phyloP scores from a whole-genome alignment of 2,329 filamentous ascomycete genomes.

The Trichophyton equinum region DNA sequence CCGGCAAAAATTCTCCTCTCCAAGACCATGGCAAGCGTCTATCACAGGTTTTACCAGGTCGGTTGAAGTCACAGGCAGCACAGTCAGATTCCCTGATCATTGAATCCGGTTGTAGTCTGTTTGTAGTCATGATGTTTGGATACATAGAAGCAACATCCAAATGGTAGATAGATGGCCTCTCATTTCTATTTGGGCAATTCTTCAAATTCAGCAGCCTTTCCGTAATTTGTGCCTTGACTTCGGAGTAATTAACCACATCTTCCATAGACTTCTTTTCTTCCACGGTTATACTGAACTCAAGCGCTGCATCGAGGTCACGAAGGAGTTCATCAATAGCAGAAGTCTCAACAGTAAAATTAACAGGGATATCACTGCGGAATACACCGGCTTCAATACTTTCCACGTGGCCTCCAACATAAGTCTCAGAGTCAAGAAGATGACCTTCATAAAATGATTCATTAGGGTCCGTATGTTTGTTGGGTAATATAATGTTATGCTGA shows the following conservation, averaged over 20 bases:
- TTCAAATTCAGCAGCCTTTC: slow-evolving; percentile 60
- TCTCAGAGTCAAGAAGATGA: slow-evolving; percentile 90
- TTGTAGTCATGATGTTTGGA: slow-evolving; percentile 99
- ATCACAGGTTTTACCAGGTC: slow-evolving; percentile 94
- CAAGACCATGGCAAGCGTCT: slow-evolving; percentile 90
- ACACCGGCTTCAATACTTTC: slow-evolving; percentile 98
- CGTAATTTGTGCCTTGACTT: slow-evolving; percentile 71
- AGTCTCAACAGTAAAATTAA: slow-evolving; percentile 84
- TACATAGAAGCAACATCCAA: slow-evolving; percentile 99
- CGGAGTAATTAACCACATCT: slow-evolving; percentile 68
- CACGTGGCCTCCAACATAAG: slow-evolving; percentile 95
- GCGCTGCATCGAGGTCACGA: slow-evolving; percentile 69
- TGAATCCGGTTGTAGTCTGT: slow-evolving; percentile 93
- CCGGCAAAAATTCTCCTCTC: slow-evolving; percentile 93
- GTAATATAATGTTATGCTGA: slow-evolving; percentile 76
- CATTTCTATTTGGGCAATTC: slow-evolving; percentile 68
- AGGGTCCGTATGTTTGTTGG: slow-evolving; percentile 87
- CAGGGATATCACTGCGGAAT: slow-evolving; percentile 88
- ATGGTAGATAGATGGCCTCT: slow-evolving; percentile 89
- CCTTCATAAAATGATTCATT: slow-evolving; percentile 95
- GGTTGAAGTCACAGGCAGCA: slow-evolving; percentile 94
- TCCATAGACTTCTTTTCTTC: slow-evolving; percentile 74
- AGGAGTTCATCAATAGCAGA: slow-evolving; percentile 81
- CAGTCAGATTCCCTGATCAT: slow-evolving; percentile 96
- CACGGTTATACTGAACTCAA: slow-evolving; percentile 75